Evolutionary conservation across 805 yeast species (phyloP), one percentile per base, ranked within the genome.

Genomic region (Kazachstania martiniae): DNA sequence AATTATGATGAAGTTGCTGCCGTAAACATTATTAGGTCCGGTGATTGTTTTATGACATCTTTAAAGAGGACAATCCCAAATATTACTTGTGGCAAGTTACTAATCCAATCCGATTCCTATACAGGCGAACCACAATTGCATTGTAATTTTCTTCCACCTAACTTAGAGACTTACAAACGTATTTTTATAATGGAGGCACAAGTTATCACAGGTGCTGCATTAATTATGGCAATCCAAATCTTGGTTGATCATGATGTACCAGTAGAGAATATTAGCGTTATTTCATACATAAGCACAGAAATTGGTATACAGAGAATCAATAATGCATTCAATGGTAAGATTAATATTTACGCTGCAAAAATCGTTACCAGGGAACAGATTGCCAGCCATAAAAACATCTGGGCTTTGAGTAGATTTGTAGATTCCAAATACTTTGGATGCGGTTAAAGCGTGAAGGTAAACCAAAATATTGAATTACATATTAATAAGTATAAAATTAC

Each of bases 101-200:
- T 89, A 29, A 86, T 89, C 45, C 95, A 86, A 56, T 77, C 94
- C 6, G 95, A 87, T 53, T 66, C 91, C 0, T 58, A 64, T 15
- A 87, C 97, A 0, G 97, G 97, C 7, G 97, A 89, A 58, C 97
- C 98, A 1, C 87, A 80, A 50, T 64, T 91, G 38, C 95, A 87
- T 53, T 74, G 77, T n/a, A 79, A 80, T 41, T 69, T 73, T 16
- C 57, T 89, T 24, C 95, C 96, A 0, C 43, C 43, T 0, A 46
- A 47, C 8, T 44, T 62, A 12, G 36, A 40, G 1, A 18, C 29
- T 1, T 52, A 42, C 19, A 47, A 46, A 21, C 72, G 69, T 38
- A 73, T 84, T 1, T 57, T 89, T 7, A 57, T 89, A 30, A 72
- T 84, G 48, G 96, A 89, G 50, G 84, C 94, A 0, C 95, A 89